Base-by-base conservation (phyloP, 495 filamentous ascomycete species). In the Cercophora newfieldiana region DNA sequence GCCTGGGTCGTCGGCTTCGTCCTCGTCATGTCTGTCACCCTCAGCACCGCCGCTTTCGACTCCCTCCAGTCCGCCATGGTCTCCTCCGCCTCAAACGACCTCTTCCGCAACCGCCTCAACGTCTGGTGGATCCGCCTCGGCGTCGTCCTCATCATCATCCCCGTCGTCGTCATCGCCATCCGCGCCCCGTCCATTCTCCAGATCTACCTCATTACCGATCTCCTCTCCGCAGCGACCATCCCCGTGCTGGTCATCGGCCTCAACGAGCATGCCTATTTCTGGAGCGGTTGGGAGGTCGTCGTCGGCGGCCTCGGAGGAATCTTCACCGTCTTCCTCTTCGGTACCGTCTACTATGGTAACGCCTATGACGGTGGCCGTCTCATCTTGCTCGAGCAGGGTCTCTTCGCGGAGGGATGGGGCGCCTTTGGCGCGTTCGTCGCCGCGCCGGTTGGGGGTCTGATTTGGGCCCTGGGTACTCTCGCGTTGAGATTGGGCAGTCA, bases 371-470 rank as follows among this genome's bases (percentile, higher is more conserved):
- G 87, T 7, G 88, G 82, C 12, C 81, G 89, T 66, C 81, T 93
- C 22, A 81, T 93, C 63, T 77, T 93, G 21, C 75, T 93, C n/a
- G 79, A 90, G 67, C 76, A 86, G 60, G 90, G 90, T 0, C 78
- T 93, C 16, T 93, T 90, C 73, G 85, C 79, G 0, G 80, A 85
- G 48, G 90, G 91, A 69, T 93, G 90, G 90, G 87, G 85, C 66
- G 88, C 82, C 7, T 93, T 93, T 70, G 90, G 90, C 57, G 89
- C 89, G n/a, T 93, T 92, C 61, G 82, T 91, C 12, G 90, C 87
- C n/a, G 89, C 89, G 5, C 90, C 90, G 1, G 68, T 91, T 18
- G 90, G 90, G 7, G 89, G 89, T 7, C 61, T 93, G 12, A 76
- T 93, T 33, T 93, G 88, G 86, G 88, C 84, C 18, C 81, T 85